A percentile compares a stretch with the other conserved stretches of the same genome.
Conservation (phyloP, 2,329 filamentous ascomycete genomes). For the Fusarium ambrosium region DNA sequence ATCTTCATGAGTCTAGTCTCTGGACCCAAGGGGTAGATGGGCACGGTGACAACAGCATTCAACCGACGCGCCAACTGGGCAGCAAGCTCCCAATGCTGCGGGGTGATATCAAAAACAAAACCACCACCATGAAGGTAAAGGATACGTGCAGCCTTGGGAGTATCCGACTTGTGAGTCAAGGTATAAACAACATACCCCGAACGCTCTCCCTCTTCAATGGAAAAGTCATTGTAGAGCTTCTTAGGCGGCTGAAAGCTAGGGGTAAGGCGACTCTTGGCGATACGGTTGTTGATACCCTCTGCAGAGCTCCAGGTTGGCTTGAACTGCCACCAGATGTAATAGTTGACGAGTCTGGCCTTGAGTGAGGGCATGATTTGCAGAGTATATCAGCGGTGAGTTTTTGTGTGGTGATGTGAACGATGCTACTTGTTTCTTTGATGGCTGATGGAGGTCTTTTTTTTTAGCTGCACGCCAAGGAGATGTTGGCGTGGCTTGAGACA, state of each 20-base stretch:
- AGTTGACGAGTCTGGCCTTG: slow-evolving; percentile 46
- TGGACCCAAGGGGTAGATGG: slow-evolving; percentile 51
- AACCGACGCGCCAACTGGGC: slow-evolving; percentile 47
- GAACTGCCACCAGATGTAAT: slow-evolving; percentile 45
- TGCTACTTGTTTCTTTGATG: background rate
- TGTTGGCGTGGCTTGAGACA: background rate
- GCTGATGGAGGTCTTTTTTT: background rate
- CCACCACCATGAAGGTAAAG: slow-evolving; percentile 51
- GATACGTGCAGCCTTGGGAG: slow-evolving; percentile 46
- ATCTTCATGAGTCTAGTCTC: slow-evolving; percentile 50
- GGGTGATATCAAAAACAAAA: slow-evolving; percentile 48
- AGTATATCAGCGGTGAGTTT: background rate
- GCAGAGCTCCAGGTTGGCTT: slow-evolving; percentile 46
- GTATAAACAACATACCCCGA: slow-evolving; percentile 45
- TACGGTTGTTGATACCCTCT: slow-evolving; percentile 42
- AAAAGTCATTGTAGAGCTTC: slow-evolving; percentile 44
- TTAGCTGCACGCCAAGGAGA: background rate
- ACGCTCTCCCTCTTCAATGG: slow-evolving; percentile 44
- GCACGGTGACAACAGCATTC: slow-evolving; percentile 50
- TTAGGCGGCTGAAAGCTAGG: slow-evolving; percentile 40
- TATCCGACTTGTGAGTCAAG: slow-evolving; percentile 50
- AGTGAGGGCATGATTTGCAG: slow-evolving; percentile 44
- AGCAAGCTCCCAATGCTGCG: slow-evolving; percentile 48
- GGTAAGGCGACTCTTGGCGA: slow-evolving; percentile 42
- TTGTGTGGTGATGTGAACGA: background rate